Percentiles rank a stretch among this genome's conserved stretches.
phyloP scores from a whole-genome alignment of 2,329 filamentous ascomycete genomes.

The Beauveria varroae region DNA sequence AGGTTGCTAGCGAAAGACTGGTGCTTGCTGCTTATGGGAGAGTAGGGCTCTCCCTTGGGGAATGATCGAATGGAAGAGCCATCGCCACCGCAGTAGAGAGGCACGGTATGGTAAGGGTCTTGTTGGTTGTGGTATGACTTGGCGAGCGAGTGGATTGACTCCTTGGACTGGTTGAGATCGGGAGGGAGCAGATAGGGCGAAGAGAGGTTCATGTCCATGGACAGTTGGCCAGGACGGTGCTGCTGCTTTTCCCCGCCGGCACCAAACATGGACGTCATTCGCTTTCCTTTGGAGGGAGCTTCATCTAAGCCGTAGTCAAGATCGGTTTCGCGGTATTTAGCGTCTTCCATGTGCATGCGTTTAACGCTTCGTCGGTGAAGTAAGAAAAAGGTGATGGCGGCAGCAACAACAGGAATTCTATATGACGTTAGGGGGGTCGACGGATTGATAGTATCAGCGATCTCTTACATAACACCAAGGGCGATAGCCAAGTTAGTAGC shows the following conservation, averaged over 20 bases:
- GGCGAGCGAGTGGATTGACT: conserved; percentile 81
- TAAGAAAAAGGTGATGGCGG: conserved; percentile 60
- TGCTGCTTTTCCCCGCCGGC: conserved; percentile 51
- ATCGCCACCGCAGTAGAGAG: conserved; percentile 50
- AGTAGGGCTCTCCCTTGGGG: conserved; percentile 30
- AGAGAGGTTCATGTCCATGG: conserved; percentile 66
- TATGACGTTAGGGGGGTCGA: conserved; percentile 15
- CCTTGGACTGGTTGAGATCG: conserved; percentile 66
- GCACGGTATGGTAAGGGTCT: conserved; percentile 72
- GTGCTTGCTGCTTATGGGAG: conserved; percentile 35
- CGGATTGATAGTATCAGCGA: background rate
- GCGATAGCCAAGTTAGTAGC: conserved; percentile 59
- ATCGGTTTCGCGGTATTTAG: conserved; percentile 78
- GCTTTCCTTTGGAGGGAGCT: conserved; percentile 26
- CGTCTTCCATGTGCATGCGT: conserved; percentile 69
- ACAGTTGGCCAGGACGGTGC: conserved; percentile 47
- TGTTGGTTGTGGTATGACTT: conserved; percentile 66
- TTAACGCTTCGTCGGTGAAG: conserved; percentile 73
- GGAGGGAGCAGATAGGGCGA: conserved; percentile 94
- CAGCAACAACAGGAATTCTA: conserved; percentile 69
- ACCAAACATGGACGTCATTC: conserved; percentile 25
- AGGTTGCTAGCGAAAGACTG: conserved; percentile 23
- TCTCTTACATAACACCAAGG: conserved; percentile 62
- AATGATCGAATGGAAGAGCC: conserved; percentile 48
- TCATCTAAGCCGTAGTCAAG: conserved; percentile 83